These are phyloP conservation scores for Colletotrichum australisinense DNA, from an alignment of 2,329 filamentous ascomycete species.

Conservation along the genomic window DNA sequence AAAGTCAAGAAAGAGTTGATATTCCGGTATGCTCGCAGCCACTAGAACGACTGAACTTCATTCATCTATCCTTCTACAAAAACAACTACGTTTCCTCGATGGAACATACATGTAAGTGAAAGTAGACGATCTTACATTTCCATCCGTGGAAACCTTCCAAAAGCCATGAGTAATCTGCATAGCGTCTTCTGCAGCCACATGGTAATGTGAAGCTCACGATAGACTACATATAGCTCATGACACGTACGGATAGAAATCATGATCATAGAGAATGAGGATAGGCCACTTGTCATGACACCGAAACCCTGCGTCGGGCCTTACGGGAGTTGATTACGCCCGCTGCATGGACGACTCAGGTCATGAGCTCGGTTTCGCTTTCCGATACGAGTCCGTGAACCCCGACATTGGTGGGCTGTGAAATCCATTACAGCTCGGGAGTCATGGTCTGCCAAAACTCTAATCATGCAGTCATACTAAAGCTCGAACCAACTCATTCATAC, in stretches of 20 bases:
- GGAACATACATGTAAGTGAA: too few relatives aligned
- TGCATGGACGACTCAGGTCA: neutral
- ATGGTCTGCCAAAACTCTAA: neutral
- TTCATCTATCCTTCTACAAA: too few relatives aligned
- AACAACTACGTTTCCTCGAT: too few relatives aligned
- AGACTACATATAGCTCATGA: neutral
- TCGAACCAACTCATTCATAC: neutral
- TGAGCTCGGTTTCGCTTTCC: neutral
- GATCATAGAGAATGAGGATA: neutral
- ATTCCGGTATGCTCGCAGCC: too few relatives aligned
- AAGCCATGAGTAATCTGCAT: too few relatives aligned
- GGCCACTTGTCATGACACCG: neutral
- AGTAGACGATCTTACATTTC: too few relatives aligned
- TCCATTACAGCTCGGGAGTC: neutral
- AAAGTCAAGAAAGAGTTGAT: rapidly evolving
- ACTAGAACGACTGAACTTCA: too few relatives aligned
- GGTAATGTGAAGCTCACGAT: too few relatives aligned
- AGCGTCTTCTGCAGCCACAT: too few relatives aligned
- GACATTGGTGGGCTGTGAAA: neutral
- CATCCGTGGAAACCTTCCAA: too few relatives aligned
- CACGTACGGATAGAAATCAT: neutral
- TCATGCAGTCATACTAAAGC: neutral
- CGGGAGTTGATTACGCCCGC: neutral
- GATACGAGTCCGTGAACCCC: neutral
- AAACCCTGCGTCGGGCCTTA: neutral